Evolutionary conservation across 768 basidiomycete genomes (phyloP), one percentile per base, ranked within the genome.

Genomic region (Lyophyllum semitale): DNA sequence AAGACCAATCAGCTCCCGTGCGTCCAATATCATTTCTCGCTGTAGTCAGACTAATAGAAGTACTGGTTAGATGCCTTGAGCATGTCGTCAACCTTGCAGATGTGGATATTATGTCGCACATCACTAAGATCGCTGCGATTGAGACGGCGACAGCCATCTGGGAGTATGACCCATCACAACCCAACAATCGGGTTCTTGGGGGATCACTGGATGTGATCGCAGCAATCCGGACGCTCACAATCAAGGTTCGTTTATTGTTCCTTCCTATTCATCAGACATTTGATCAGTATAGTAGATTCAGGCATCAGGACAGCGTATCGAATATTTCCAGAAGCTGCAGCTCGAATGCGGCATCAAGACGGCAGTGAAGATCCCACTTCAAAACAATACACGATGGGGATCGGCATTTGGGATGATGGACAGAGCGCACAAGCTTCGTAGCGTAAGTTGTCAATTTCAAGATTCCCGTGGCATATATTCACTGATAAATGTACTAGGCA

Each of bases 81-180:
- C 33, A 35, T 35, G 33, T 35, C 8, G 33, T 35, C 8, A 8
- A 35, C 33, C 6, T 35, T 15, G 33, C 8, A 4, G 13, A 35
- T 15, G 33, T 35, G 4, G 33, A 7, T 13, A 8, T 35, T 8
- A 35, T 35, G 33, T 7, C 22, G 0, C 37, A 58, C n/a, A 62
- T 73, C 18, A 72, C 68, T 0, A 61, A 65, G 42, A 65, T 64
- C 9, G 59, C 61, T 1, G 58, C 58, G 0, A 50, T 71, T 9
- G 62, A 71, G 40, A 72, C 51, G 4, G 53, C 59, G 15, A 62
- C 52, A 0, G 67, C 68, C 0, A 73, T 74, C 13, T 74, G 70
- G 71, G 69, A 73, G 23, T 72, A 64, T 40, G 64, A 73, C 35
- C 72, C 72, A 2, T 22, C 15, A 0, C 37, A 53, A 8, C 11